These are phyloP conservation scores for Phytophthora litchii DNA, from an alignment of 352 stramenopile genomes.

Conservation along the genomic window DNA sequence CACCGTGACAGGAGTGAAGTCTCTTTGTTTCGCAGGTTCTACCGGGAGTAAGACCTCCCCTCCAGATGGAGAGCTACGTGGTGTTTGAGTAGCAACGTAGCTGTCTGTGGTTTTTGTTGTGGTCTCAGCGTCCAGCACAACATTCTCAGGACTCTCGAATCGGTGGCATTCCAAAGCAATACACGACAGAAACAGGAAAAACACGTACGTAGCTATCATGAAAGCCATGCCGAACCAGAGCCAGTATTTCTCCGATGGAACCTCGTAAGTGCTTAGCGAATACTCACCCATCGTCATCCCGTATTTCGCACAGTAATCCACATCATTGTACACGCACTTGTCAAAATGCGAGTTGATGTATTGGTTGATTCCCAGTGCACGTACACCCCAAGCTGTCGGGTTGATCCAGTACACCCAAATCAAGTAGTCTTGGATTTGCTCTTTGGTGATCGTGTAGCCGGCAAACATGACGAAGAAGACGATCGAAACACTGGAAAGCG, in stretches of 20 bases:
- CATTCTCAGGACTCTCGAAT: constrained; percentile 20
- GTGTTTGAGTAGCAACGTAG: constrained; percentile 4
- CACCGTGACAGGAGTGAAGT: constrained; percentile 9
- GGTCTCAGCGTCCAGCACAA: constrained; percentile 2
- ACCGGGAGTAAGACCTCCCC: not conserved
- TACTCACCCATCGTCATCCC: constrained; percentile 23
- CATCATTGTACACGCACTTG: constrained; percentile 1
- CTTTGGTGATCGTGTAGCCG: constrained; percentile 39
- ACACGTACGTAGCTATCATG: constrained; percentile 21
- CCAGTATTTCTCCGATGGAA: constrained; percentile 35
- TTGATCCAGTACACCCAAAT: constrained; percentile 56
- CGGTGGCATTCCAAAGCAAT: constrained; percentile 15
- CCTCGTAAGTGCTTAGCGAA: constrained; percentile 28
- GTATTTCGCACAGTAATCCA: constrained; percentile 36
- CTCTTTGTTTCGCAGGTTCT: not conserved
- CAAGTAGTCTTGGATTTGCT: constrained; percentile 33
- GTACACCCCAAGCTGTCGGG: constrained; percentile 42
- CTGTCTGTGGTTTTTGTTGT: not conserved
- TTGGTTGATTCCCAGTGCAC: constrained; percentile 14
- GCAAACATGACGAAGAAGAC: constrained; percentile 35
- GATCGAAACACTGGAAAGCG: constrained; percentile 37
- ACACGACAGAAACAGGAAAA: constrained; percentile 21
- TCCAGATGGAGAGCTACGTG: not conserved
- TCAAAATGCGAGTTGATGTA: constrained; percentile 5
- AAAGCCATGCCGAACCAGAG: constrained; percentile 33